phyloP scores from a whole-genome alignment of 768 basidiomycete species.

The Crucibulum laeve region DNA sequence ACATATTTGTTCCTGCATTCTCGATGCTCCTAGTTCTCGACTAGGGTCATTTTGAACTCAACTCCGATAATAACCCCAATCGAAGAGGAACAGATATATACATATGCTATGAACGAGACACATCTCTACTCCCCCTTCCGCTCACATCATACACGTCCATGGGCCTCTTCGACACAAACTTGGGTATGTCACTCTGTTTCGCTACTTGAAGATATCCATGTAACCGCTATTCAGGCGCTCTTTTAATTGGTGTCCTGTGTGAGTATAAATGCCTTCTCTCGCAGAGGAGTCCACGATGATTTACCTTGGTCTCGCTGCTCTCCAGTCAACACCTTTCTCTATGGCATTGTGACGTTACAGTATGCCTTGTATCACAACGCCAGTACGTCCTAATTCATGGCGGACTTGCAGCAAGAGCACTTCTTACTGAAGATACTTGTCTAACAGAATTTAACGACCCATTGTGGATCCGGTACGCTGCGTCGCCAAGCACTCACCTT shows the following conservation, averaged over 20 bases:
- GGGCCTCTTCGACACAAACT: conserved; percentile 6
- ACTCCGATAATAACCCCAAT: too few relatives aligned
- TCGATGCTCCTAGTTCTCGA: too few relatives aligned
- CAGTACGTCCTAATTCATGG: conserved; percentile 3
- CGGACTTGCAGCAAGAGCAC: not conserved
- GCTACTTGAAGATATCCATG: not conserved
- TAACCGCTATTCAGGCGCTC: conserved; percentile 10
- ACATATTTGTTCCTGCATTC: too few relatives aligned
- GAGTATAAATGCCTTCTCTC: conserved; percentile 1
- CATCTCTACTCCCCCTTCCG: too few relatives aligned
- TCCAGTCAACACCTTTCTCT: conserved; percentile 13
- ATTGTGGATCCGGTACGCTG: conserved; percentile 5
- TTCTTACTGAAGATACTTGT: not conserved
- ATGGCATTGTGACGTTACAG: conserved; percentile 11
- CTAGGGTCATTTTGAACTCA: too few relatives aligned
- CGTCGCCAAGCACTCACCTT: not conserved
- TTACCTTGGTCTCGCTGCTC: too few relatives aligned
- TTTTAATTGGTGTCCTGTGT: conserved; percentile 19
- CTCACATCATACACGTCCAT: too few relatives aligned
- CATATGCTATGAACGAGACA: too few relatives aligned
- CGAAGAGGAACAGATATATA: too few relatives aligned
- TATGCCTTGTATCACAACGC: conserved; percentile 8
- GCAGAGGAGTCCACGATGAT: too few relatives aligned
- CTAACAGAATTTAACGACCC: conserved; percentile 5
- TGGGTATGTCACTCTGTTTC: conserved; percentile 8